Conservation (phyloP, 768 basidiomycete genomes). For the Favolaschia claudopus region DNA sequence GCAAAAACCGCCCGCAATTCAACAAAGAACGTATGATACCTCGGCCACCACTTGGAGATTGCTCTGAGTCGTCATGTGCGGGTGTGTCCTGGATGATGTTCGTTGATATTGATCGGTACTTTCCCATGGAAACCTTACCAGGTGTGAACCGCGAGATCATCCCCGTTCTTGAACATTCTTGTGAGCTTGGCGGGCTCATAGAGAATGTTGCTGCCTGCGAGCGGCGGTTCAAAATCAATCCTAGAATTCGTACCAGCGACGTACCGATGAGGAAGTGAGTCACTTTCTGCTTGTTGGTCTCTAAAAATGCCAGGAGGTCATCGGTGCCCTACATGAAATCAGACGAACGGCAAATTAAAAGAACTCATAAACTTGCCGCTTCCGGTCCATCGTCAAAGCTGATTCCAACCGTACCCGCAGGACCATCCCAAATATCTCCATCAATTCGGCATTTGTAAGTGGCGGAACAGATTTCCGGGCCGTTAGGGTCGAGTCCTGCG, state of each 20-base stretch:
- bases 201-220: constrained; percentile 16
- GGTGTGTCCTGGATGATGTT: too few relatives aligned
- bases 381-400: constrained; percentile 87
- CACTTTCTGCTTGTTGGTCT: constrained; percentile 65
- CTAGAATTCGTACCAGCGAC: background rate
- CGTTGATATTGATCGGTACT: too few relatives aligned
- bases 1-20: background rate
- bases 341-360: background rate
- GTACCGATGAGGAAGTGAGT: constrained; percentile 94
- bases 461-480: constrained; percentile 74
- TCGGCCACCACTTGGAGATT: constrained; percentile 52
- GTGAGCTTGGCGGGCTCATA: constrained; percentile 9
- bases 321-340: constrained; percentile 44
- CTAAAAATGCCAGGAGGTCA: constrained; percentile 70
- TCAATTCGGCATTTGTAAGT: constrained; percentile 70
- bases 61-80: constrained; percentile 56
- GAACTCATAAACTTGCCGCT: constrained; percentile 21
- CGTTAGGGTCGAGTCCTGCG: constrained; percentile 39
- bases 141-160: constrained; percentile 66
- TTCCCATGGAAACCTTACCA: too few relatives aligned
- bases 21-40: background rate
- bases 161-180: constrained; percentile 46
- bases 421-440: constrained; percentile 67
- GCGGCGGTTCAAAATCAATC: background rate
- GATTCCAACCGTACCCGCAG: constrained; percentile 67